Percentiles rank a stretch among this genome's conserved stretches.
Evolutionary conservation across 73 alveolate genomes (phyloP).

Genomic region (Paramecium tetraurelia): DNA sequence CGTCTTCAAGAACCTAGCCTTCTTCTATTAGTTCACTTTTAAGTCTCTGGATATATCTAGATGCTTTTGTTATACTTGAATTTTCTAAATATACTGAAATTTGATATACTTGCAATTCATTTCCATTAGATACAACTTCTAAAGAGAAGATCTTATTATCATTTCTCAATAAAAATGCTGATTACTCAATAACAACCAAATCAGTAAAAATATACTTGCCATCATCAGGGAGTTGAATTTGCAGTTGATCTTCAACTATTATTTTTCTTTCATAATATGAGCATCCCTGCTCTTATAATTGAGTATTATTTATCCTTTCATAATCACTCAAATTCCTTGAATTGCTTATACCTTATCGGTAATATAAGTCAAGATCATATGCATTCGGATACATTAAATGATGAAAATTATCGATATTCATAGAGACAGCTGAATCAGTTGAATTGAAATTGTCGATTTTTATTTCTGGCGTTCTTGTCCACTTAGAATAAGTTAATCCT

Average conservation of each 20-base stretch:
- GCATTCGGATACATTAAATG: not conserved
- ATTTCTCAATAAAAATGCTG: not conserved
- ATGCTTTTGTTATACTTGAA: not conserved
- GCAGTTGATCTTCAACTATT: not conserved
- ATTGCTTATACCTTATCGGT: not conserved
- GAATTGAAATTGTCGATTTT: not conserved
- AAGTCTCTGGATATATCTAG: not conserved
- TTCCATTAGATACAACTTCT: not conserved
- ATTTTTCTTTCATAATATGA: not conserved
- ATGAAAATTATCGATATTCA: not conserved
- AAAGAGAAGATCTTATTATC: not conserved
- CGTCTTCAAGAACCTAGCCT: not conserved
- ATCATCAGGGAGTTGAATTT: not conserved
- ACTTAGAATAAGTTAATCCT: not conserved
- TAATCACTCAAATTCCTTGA: not conserved
- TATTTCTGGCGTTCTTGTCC: constrained; percentile 12
- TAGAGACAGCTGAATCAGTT: not conserved
- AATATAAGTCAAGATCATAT: not conserved
- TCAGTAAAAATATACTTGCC: not conserved
- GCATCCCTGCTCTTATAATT: not conserved
- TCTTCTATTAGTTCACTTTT: not conserved
- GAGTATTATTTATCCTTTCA: not conserved
- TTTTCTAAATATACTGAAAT: not conserved
- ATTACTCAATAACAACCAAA: not conserved
- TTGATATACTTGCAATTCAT: not conserved